Percentiles rank a stretch among this genome's conserved stretches.
These are phyloP conservation scores for Rhizopogon salebrosus DNA, from an alignment of 768 basidiomycete species.

Conservation along the genomic window DNA sequence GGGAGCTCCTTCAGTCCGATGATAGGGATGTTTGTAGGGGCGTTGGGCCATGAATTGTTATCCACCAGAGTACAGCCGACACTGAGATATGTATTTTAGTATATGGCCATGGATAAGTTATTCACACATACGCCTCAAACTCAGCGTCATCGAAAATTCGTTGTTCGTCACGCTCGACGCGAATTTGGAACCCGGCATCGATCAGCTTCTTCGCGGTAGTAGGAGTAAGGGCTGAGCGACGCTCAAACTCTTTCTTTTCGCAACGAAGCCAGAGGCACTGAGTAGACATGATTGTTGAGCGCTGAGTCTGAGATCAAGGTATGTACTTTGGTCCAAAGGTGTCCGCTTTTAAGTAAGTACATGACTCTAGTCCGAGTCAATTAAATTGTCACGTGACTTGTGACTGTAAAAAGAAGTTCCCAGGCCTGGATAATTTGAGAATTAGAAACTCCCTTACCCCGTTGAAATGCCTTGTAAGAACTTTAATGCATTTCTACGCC, in stretches of 20 bases:
- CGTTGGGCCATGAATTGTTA: conserved; percentile 85
- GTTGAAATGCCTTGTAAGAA: too few relatives aligned
- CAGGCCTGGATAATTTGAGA: too few relatives aligned
- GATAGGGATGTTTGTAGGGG: conserved; percentile 71
- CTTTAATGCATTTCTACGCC: too few relatives aligned
- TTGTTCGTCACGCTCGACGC: conserved; percentile 89
- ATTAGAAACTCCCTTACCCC: too few relatives aligned
- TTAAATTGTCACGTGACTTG: not conserved
- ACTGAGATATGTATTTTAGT: conserved; percentile 34
- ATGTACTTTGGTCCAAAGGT: not conserved
- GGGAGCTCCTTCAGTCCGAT: conserved; percentile 97
- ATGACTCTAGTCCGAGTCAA: too few relatives aligned
- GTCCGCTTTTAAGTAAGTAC: not conserved
- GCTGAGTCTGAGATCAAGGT: not conserved
- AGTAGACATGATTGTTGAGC: conserved; percentile 37
- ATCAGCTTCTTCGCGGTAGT: conserved; percentile 85
- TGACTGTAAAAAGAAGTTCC: too few relatives aligned
- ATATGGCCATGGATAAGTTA: conserved; percentile 2
- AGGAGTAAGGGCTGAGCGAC: conserved; percentile 89
- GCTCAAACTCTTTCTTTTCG: conserved; percentile 95
- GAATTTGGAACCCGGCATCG: conserved; percentile 84
- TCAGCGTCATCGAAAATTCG: conserved; percentile 92
- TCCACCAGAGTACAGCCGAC: conserved; percentile 86
- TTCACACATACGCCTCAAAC: conserved; percentile 75
- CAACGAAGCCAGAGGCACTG: conserved; percentile 86